A percentile compares a stretch with the other conserved stretches of the same genome.
Conservation (phyloP, 179 eudicot species). For the Silene coronaria region DNA sequence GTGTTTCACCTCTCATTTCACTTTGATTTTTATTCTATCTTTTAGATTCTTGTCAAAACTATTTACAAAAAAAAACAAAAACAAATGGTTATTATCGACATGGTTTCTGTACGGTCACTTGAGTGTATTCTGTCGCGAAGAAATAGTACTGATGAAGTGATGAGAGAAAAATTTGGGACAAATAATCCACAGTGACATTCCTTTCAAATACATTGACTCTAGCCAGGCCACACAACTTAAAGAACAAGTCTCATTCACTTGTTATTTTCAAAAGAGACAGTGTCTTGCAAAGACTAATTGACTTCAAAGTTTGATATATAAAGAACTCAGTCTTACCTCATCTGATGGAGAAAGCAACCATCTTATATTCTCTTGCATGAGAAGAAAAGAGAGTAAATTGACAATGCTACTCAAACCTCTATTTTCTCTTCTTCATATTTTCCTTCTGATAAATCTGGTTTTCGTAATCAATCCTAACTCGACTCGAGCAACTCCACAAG, state of each 20-base stretch:
- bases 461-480: constrained; percentile 8
- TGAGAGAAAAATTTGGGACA: background rate
- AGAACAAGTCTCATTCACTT: background rate
- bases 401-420: constrained; percentile 15
- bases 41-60: too few relatives aligned
- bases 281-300: background rate
- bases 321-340: background rate
- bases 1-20: background rate
- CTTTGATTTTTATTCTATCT: background rate
- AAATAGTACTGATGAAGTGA: background rate
- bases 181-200: too few relatives aligned
- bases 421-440: constrained; percentile 12
- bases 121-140: too few relatives aligned
- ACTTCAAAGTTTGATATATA: constrained; percentile 14
- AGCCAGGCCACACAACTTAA: background rate
- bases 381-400: background rate
- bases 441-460: background rate
- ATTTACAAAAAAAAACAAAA: too few relatives aligned
- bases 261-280: constrained; percentile 2
- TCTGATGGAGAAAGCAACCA: background rate
- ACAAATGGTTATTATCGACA: too few relatives aligned
- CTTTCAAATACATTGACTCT: too few relatives aligned
- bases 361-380: background rate
- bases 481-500: constrained; percentile 24
- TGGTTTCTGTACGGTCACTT: too few relatives aligned